Base-by-base conservation (phyloP, 192 early-diverging fungal species). In the Backusella luteola region DNA sequence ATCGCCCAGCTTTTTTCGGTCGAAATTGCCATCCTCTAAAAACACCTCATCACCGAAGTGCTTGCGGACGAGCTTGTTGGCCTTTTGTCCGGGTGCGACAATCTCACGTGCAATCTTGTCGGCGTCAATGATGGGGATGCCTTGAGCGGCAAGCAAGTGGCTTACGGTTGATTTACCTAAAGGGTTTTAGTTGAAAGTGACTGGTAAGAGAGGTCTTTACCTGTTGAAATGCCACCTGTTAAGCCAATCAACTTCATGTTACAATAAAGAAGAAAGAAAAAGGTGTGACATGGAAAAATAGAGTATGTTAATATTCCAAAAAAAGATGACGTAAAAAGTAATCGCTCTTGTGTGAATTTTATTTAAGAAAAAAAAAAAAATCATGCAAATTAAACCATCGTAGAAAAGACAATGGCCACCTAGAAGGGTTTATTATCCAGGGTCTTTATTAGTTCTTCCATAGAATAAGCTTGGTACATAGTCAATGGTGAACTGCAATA, bases 201-300 rank as follows among this genome's bases (percentile, higher is more conserved):
- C 2, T 26, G 59, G 41, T 36, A 35, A 19, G 11, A 38, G 52
- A 63, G 21, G 4, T 36, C 1, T 52, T 69, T 85, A 81, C 93
- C 93, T 12, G 93, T 90, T 34, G 96, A 94, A 67, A 99, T 99
- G 34, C 97, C 96, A 70, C 98, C 98, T 9, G 98, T 99, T 46
- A 99, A 86, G 12, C 97, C 97, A 42, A 98, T 81, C 29, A 99
- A 81, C 67, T 93, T 90, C 97, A 99, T 98, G 19, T 26, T 56
- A 3, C n/a, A 53, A 21, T 56, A 11, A 56, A 11, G 21, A 56
- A 21, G 26, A 23, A 21, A 1, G 6, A 52, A 52, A 52, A 19
- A 52, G 15, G n/a, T 23, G 7, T n/a, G 5, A 56, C 0, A 29
- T 11, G 29, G 3, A 59, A 59, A 59, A 59, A 9, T 11, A 9